Conservation (phyloP, 768 basidiomycete genomes). For the Naganishia onofrii region DNA sequence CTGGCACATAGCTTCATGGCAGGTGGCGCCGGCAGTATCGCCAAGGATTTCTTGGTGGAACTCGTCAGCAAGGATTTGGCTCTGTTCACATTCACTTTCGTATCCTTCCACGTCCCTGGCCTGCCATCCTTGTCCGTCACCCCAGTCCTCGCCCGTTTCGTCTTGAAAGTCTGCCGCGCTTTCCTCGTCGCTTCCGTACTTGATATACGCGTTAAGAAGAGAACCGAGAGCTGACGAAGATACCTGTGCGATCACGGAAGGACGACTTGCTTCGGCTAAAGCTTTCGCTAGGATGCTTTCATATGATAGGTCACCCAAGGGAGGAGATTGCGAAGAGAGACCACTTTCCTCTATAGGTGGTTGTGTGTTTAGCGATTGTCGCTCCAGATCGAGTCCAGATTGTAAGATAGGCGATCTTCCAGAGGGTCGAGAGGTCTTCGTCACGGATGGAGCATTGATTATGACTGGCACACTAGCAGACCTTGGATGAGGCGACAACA, state of each 20-base stretch:
- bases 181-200: background rate
- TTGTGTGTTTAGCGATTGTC: background rate
- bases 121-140: background rate
- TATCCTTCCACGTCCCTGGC: background rate
- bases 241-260: background rate
- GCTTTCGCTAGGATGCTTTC: constrained; percentile 6
- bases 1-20: background rate
- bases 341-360: background rate
- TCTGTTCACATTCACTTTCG: background rate
- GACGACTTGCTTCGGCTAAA: background rate
- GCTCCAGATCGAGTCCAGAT: background rate
- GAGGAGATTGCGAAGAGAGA: background rate
- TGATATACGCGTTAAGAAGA: background rate
- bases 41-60: background rate
- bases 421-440: background rate
- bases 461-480: background rate
- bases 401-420: background rate
- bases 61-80: background rate
- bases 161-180: background rate
- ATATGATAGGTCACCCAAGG: constrained; percentile 7
- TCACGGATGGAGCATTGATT: background rate
- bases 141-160: background rate
- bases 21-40: background rate
- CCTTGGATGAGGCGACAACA: background rate
- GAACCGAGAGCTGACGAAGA: background rate